Percentiles rank a stretch among this genome's conserved stretches.
These are phyloP conservation scores for Agroathelia rolfsii DNA, from an alignment of 1,284 basidiomycete species.

Conservation along the genomic window DNA sequence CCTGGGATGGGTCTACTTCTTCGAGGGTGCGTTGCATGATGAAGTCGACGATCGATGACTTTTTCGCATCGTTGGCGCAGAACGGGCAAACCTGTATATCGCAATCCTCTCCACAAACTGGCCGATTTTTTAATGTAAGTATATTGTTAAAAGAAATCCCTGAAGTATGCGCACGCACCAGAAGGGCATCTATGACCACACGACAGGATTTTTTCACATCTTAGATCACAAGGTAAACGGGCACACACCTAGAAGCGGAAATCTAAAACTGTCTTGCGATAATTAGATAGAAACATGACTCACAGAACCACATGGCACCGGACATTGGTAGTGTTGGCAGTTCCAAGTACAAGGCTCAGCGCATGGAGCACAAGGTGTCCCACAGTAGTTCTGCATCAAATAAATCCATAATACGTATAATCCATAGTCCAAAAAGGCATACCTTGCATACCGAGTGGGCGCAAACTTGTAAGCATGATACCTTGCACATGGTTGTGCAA, in stretches of 20 bases:
- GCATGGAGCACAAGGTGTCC: slow-evolving; percentile 52
- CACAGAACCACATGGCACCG: slow-evolving; percentile 63
- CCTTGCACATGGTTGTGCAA: slow-evolving; percentile 36
- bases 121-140: slow-evolving; percentile 11
- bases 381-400: no score
- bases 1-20: slow-evolving; percentile 36
- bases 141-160: not conserved
- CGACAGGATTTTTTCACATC: slow-evolving; percentile 34
- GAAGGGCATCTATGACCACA: slow-evolving; percentile 65
- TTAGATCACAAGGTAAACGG: slow-evolving; percentile 54
- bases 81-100: slow-evolving; percentile 40
- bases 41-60: slow-evolving; percentile 43
- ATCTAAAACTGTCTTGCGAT: slow-evolving; percentile 1
- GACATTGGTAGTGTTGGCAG: slow-evolving; percentile 47
- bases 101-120: slow-evolving; percentile 67
- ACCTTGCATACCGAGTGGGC: slow-evolving; percentile 37
- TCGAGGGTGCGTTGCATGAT: slow-evolving; percentile 41
- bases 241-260: slow-evolving; percentile 46
- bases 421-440: no score
- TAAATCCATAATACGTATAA: no score
- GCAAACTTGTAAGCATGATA: slow-evolving; percentile 48
- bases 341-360: slow-evolving; percentile 49
- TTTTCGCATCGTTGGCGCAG: slow-evolving; percentile 35
- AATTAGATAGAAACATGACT: slow-evolving; percentile 17
- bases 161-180: slow-evolving; percentile 28